These are phyloP conservation scores for Fusarium heterosporum DNA, from an alignment of 2,329 filamentous ascomycete genomes.

Conservation along the genomic window DNA sequence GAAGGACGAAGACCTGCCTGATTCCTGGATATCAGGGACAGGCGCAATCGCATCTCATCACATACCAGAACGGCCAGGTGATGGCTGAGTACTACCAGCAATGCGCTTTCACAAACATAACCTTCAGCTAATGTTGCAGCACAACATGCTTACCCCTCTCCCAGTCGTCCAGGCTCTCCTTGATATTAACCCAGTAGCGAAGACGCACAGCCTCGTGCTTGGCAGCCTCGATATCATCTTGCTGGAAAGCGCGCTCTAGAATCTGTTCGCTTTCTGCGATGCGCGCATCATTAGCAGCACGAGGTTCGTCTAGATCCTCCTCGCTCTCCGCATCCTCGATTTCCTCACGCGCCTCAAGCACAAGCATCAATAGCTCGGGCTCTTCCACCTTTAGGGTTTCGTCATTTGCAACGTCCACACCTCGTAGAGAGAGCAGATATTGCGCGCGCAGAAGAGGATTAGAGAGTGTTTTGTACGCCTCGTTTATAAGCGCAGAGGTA, in stretches of 20 bases:
- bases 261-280: conserved; percentile 71
- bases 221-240: conserved; percentile 74
- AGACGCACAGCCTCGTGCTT: conserved; percentile 79
- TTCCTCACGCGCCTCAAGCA: conserved; percentile 81
- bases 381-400: conserved; percentile 78
- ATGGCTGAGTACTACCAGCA: neutral
- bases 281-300: conserved; percentile 73
- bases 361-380: conserved; percentile 77
- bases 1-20: conserved; percentile 16
- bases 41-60: neutral
- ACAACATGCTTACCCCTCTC: conserved; percentile 77
- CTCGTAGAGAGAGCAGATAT: conserved; percentile 81
- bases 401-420: conserved; percentile 82
- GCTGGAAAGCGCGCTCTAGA: conserved; percentile 73
- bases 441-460: conserved; percentile 87
- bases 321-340: conserved; percentile 79
- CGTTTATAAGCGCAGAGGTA: conserved; percentile 86
- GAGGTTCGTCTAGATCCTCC: conserved; percentile 70
- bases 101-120: neutral
- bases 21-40: neutral
- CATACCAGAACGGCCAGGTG: no score
- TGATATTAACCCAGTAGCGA: conserved; percentile 91
- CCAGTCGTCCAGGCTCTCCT: conserved; percentile 84
- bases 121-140: conserved; percentile 59
- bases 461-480: conserved; percentile 87